phyloP scores from a whole-genome alignment of 352 stramenopile genomes.

The Aphanomyces cochlioides region DNA sequence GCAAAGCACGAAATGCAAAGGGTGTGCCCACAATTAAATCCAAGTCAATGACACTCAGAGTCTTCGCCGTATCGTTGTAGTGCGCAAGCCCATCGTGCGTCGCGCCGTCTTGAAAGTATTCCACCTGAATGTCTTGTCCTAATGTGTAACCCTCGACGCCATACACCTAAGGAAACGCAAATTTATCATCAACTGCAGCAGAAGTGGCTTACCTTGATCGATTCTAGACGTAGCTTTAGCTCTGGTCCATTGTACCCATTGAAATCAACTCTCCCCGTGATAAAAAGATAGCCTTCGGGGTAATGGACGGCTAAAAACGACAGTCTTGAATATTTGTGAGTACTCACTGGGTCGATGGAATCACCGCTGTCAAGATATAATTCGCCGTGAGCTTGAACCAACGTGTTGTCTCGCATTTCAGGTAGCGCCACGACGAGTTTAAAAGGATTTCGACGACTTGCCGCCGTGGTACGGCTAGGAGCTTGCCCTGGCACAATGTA shows the following conservation, averaged over 20 bases:
- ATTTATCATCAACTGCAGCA: not conserved
- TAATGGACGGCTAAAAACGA: slow-evolving; percentile 16
- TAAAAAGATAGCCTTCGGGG: not conserved
- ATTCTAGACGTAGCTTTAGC: not conserved
- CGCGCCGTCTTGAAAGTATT: not conserved
- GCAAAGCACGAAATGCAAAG: not conserved
- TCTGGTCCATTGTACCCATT: not conserved
- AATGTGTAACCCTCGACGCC: not conserved
- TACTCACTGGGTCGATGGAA: slow-evolving; percentile 49
- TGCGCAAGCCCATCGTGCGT: not conserved
- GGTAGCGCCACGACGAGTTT: slow-evolving; percentile 53
- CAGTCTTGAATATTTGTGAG: not conserved
- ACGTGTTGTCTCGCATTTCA: slow-evolving; percentile 9
- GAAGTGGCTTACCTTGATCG: not conserved
- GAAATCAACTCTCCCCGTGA: not conserved
- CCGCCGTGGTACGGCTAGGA: slow-evolving; percentile 48
- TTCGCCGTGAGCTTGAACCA: slow-evolving; percentile 41
- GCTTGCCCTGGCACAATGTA: slow-evolving; percentile 60
- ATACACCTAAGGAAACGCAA: slow-evolving; percentile 6
- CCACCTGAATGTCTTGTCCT: slow-evolving; percentile 6
- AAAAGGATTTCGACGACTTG: slow-evolving; percentile 54
- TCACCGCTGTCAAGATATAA: slow-evolving; percentile 76
- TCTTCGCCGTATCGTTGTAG: not conserved
- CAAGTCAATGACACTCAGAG: not conserved
- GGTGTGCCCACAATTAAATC: not conserved